Base-by-base conservation (phyloP, 2,329 filamentous ascomycete genomes). In the Cadophora gregata region DNA sequence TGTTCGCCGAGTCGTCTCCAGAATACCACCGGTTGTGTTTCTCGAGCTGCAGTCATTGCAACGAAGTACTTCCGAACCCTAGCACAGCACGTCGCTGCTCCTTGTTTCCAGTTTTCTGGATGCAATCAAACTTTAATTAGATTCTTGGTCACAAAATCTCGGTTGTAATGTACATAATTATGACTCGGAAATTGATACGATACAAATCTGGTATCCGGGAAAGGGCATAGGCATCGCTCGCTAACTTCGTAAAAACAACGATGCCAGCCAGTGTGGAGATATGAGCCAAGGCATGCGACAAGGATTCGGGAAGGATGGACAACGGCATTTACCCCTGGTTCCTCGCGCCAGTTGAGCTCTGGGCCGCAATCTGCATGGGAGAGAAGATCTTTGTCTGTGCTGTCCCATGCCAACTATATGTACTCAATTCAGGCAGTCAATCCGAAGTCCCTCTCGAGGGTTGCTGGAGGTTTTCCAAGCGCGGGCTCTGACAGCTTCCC, bases 1-100 rank as follows among this genome's bases (percentile, higher is more conserved):
- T 50, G 47, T 50, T 50, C 47, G 24, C 47, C 47, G 47, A 50
- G 47, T 48, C 47, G 47, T 48, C 47, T 48, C 47, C 21, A 50
- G 47, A 50, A 10, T 50, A 50, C 47, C 21, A 50, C 47, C 47
- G 47, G 3, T 27, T 50, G 47, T 50, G 47, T 50, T 50, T 50
- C 47, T 50, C 47, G 47, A 27, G n/a, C 24, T 24, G 24, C 47
- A 50, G 47, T 50, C 47, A 27, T 50, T 25, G 4, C 47, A 50
- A 25, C 47, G 47, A 50, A 16, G 47, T 50, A 50, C 24, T 16
- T 48, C 47, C 47, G 47, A 25, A 50, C 21, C n/a, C 27, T 50
- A 9, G 47, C 47, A 50, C 47, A 50, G 24, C 6, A 27, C 27
- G 24, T 16, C 27, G 24, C 27, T 27, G 47, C 47, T 50, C 1